Evolutionary conservation across 176 grass and related monocot genomes (phyloP).

Genomic region (Triticum dicoccoides): DNA sequence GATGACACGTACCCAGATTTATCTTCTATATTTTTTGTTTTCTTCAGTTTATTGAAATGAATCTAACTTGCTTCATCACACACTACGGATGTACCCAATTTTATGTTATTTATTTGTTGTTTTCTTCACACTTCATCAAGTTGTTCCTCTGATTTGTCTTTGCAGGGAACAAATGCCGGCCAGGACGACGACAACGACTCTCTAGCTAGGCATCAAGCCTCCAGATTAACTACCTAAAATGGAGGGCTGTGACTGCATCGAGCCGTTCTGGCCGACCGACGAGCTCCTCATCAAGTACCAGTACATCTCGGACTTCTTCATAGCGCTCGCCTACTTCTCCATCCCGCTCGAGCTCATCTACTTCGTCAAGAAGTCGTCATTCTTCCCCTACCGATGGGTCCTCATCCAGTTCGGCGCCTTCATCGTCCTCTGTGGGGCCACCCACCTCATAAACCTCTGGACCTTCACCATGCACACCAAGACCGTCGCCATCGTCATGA

Average conservation of each 20-base stretch:
- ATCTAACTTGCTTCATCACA: not conserved
- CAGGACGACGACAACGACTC: not conserved
- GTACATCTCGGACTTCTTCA: slow-evolving; percentile 79
- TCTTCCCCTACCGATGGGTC: slow-evolving; percentile 77
- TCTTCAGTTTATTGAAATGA: not conserved
- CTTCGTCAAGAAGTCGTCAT: slow-evolving; percentile 71
- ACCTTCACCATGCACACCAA: slow-evolving; percentile 57
- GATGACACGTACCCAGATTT: not conserved
- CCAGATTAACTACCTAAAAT: not conserved
- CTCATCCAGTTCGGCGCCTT: slow-evolving; percentile 72
- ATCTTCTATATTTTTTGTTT: not conserved
- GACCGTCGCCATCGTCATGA: slow-evolving; percentile 67
- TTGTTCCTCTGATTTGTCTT: not conserved
- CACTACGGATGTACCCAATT: too few species aligned
- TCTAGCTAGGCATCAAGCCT: not conserved
- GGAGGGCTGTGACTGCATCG: slow-evolving; percentile 73
- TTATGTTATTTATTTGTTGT: too few species aligned
- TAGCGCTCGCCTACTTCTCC: slow-evolving; percentile 71
- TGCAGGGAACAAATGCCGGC: not conserved
- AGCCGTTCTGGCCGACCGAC: slow-evolving; percentile 66
- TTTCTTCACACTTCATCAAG: not conserved
- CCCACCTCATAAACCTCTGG: slow-evolving; percentile 74
- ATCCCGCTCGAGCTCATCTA: slow-evolving; percentile 74
- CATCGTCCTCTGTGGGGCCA: slow-evolving; percentile 72
- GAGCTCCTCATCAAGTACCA: slow-evolving; percentile 71